Base-by-base conservation (phyloP, 345 rosid species). In the Sisymbrium irio region DNA sequence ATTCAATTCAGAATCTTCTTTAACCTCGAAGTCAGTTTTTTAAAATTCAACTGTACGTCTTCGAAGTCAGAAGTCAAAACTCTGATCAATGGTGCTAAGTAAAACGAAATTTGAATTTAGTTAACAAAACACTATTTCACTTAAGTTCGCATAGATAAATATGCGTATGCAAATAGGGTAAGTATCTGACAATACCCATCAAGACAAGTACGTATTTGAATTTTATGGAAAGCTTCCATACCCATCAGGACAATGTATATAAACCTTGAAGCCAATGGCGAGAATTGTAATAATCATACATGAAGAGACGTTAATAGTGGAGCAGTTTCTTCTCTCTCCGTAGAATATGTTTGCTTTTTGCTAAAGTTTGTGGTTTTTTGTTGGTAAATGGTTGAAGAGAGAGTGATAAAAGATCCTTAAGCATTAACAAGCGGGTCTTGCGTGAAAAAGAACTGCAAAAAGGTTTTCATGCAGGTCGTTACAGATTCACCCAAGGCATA, bases 371-470 rank as follows among this genome's bases (percentile, higher is more conserved):
- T 42, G 51, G 53, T 45, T 40, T 55, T 55, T 47, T 47, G 44
- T 57, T 47, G 62, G 62, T 49, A 71, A 64, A 22, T 65, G 71
- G 36, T 45, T 1, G 56, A 70, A 49, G 65, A 76, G n/a, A 51
- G 47, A 63, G 37, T 49, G 30, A 25, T 28, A 7, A 36, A 36
- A 69, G 57, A 62, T 62, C 54, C 55, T 59, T 60, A 12, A 8
- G 69, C 63, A 53, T 63, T 25, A 50, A 80, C 87, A 44, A 74
- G 76, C 30, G 96, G 98, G 75, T 86, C 88, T 79, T 84, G 86
- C 79, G 82, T 81, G 82, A 87, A 86, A 65, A 90, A 84, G 78
- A 82, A 93, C 97, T 90, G 95, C 85, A 77, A 45, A n/a, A 60
- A 51, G 30, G 54, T 59, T 59, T 13, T 65, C 42, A 10, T 55